These are phyloP conservation scores for Aurantiochytrium sp. DNA, from an alignment of 108 stramenopile genomes.

Conservation along the genomic window DNA sequence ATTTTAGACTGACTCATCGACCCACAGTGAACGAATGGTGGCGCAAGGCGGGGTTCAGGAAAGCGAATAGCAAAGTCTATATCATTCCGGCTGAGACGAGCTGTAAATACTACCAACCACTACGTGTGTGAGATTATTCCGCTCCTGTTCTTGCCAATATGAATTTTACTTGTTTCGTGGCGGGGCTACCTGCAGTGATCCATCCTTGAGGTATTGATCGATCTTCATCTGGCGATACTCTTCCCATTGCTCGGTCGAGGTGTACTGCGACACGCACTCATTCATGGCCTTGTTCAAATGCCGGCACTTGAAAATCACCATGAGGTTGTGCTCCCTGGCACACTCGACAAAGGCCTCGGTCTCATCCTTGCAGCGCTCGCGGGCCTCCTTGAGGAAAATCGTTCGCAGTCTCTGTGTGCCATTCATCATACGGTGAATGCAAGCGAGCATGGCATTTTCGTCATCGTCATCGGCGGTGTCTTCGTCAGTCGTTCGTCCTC, in stretches of 20 bases:
- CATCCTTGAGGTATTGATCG: constrained; percentile 37
- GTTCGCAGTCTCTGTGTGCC: constrained; percentile 62
- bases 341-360: constrained; percentile 62
- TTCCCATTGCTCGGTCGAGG: constrained; percentile 69
- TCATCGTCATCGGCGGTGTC: too few species aligned
- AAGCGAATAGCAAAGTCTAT: too few species aligned
- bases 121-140: too few species aligned
- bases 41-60: too few species aligned
- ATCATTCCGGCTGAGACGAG: too few species aligned
- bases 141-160: too few species aligned
- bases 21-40: too few species aligned
- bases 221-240: constrained; percentile 58
- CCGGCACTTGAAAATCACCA: constrained; percentile 72
- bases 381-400: constrained; percentile 68
- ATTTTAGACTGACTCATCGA: too few species aligned
- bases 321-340: constrained; percentile 64
- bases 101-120: too few species aligned
- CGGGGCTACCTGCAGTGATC: not conserved
- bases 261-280: constrained; percentile 70
- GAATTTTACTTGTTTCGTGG: not conserved
- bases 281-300: constrained; percentile 61
- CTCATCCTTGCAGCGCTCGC: constrained; percentile 62
- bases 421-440: not conserved
- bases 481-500: too few species aligned
- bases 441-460: not conserved